Percentiles rank a stretch among this genome's conserved stretches.
Evolutionary conservation across 345 rosid genomes (phyloP).

Genomic region (Eucalyptus albens): DNA sequence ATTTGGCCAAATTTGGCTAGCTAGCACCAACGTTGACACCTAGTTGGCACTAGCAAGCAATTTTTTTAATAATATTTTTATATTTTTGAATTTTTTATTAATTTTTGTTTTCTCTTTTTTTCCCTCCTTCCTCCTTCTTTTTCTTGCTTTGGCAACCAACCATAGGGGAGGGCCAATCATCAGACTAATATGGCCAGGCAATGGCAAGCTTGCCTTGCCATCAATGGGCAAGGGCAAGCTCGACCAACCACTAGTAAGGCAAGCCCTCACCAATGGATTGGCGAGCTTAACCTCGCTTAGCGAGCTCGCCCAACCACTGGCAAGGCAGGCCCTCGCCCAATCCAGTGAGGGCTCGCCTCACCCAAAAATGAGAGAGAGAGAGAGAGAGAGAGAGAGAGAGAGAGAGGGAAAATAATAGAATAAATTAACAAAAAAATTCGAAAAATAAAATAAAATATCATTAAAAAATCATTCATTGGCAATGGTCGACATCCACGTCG

Average conservation of each 20-base stretch:
- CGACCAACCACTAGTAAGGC: accelerated
- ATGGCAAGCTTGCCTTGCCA: too few species aligned
- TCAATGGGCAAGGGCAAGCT: too few species aligned
- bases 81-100: accelerated
- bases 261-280: too few species aligned
- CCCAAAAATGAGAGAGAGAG: too few species aligned
- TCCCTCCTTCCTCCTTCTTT: too few species aligned
- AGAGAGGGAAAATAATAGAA: too few species aligned
- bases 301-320: accelerated
- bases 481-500: accelerated
- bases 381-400: too few species aligned
- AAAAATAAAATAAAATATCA: too few species aligned
- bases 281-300: accelerated
- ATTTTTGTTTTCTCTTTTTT: too few species aligned
- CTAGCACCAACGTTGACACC: accelerated
- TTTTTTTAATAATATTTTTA: too few species aligned
- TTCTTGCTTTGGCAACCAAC: accelerated
- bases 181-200: accelerated
- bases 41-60: accelerated
- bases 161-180: accelerated
- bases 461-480: accelerated
- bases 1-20: accelerated
- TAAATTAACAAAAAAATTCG: accelerated
- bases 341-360: accelerated
- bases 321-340: accelerated